Conservation (phyloP, 2,329 filamentous ascomycete genomes). For the Kalaharituber pfeilii region DNA sequence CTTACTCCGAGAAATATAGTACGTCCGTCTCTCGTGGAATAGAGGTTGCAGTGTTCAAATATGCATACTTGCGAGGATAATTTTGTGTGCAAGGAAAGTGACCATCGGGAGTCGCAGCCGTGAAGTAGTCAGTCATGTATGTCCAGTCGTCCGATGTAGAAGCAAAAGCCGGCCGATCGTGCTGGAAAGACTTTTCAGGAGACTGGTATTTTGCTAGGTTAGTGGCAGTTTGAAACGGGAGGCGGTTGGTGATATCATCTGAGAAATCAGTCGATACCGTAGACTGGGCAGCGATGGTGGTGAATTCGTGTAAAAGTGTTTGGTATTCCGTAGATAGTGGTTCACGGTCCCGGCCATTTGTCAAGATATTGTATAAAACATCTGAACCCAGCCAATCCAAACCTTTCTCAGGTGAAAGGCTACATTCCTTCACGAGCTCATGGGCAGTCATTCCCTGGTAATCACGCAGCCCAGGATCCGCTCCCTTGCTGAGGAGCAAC, state of each 20-base stretch:
- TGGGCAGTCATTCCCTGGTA: background rate
- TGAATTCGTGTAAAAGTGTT: background rate
- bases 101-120: background rate
- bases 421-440: background rate
- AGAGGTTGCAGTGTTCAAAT: background rate
- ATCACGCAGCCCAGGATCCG: background rate
- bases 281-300: background rate
- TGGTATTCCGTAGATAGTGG: background rate
- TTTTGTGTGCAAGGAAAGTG: no score
- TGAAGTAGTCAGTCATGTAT: background rate
- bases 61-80: background rate
- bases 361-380: background rate
- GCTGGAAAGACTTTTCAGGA: no score
- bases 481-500: slow-evolving; percentile 1
- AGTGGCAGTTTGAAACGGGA: no score
- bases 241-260: no score
- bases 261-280: background rate
- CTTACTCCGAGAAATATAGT: background rate
- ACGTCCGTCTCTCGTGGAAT: background rate
- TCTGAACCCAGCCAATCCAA: background rate
- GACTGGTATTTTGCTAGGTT: no score
- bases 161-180: background rate
- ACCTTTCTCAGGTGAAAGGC: background rate
- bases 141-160: background rate
- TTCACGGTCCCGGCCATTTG: background rate